phyloP scores from a whole-genome alignment of 345 rosid species.

The Mangifera indica region DNA sequence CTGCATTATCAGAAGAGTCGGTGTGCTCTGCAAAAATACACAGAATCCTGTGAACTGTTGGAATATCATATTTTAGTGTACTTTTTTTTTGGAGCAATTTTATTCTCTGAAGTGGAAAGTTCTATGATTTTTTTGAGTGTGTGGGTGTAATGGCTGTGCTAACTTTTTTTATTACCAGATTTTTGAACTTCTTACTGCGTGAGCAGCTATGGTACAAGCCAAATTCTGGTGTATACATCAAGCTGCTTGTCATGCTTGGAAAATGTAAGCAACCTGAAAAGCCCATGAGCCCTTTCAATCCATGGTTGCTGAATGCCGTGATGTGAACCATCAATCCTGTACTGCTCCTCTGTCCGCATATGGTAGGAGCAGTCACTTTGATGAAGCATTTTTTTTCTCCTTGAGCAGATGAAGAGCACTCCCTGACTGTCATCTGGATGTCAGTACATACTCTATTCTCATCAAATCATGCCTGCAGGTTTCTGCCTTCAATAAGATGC shows the following conservation, averaged over 20 bases:
- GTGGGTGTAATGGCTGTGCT: not conserved
- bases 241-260: conserved; percentile 85
- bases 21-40: not conserved
- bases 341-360: conserved; percentile 80
- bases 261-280: conserved; percentile 83
- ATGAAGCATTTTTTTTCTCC: conserved; percentile 59
- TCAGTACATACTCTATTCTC: conserved; percentile 88
- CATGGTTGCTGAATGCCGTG: conserved; percentile 77
- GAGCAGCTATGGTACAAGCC: conserved; percentile 92
- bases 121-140: not conserved
- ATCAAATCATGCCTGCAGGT: conserved; percentile 88
- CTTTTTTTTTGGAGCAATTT: not conserved
- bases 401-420: conserved; percentile 71
- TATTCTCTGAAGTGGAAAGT: not conserved
- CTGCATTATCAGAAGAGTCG: not conserved
- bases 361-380: conserved; percentile 71
- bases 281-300: conserved; percentile 71
- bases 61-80: not conserved
- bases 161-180: conserved; percentile 41
- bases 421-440: conserved; percentile 69
- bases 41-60: not conserved
- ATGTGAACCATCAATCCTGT: conserved; percentile 57
- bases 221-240: conserved; percentile 59
- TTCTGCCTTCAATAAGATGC: conserved; percentile 61
- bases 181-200: conserved; percentile 63